Evolutionary conservation across 345 rosid genomes (phyloP).

Genomic region (Punica granatum): DNA sequence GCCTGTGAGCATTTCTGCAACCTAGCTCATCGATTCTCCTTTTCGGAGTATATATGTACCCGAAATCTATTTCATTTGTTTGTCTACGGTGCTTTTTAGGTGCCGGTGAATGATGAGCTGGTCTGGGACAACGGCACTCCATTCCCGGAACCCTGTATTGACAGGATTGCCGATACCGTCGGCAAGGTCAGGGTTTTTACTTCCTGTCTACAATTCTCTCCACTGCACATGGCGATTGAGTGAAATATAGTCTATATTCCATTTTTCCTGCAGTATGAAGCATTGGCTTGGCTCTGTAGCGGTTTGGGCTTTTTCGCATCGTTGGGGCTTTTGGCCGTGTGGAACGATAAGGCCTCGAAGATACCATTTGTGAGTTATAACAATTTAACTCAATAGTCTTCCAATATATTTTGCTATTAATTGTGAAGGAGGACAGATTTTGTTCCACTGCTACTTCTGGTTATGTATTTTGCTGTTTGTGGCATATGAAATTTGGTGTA

Average conservation of each 20-base stretch:
- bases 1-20: conserved; percentile 43
- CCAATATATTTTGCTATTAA: not conserved
- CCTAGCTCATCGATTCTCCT: not conserved
- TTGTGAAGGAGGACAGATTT: not conserved
- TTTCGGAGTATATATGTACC: not conserved
- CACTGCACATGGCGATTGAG: not conserved
- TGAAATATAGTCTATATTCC: not conserved
- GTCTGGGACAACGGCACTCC: conserved; percentile 93
- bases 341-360: conserved; percentile 90
- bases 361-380: conserved; percentile 64
- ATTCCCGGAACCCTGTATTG: conserved; percentile 89
- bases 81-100: conserved; percentile 26
- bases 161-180: conserved; percentile 95
- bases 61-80: not conserved
- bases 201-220: not conserved
- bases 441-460: not conserved
- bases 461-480: not conserved
- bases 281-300: conserved; percentile 93
- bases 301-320: conserved; percentile 77
- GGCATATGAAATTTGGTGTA: not conserved
- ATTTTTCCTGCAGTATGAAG: conserved; percentile 55
- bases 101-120: conserved; percentile 84
- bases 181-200: conserved; percentile 52
- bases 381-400: not conserved
- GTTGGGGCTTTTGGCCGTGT: conserved; percentile 62